Evolutionary conservation across 495 filamentous ascomycete species (phyloP), one percentile per base, ranked within the genome.

Genomic region (Margaritispora aquatica): DNA sequence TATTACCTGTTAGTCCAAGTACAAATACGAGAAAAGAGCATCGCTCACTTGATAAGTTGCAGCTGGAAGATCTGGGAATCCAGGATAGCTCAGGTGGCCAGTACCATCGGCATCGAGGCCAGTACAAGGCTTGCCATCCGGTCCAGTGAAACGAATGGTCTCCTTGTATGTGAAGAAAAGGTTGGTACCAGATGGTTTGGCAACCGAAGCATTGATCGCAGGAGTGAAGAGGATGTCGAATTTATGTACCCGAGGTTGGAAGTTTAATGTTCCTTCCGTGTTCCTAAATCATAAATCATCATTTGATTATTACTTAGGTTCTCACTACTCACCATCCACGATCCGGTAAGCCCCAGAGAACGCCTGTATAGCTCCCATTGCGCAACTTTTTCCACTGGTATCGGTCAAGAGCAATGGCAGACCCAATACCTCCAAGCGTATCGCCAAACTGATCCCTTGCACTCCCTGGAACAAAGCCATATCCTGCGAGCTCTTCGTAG

Each of bases 251-350:
- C 89, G 84, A 0, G 80, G 77, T 58, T 90, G 83, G 70, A 79
- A 89, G 70, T 90, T 90, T 17, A 85, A 69, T 0, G 89, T 92
- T 13, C 89, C 89, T 63, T 90, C 74, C 13, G 88, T 91, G 23
- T 62, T 65, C 62, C 57, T 64, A 20, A 24, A n/a, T 3, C 19
- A 8, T 44, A 24, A 2, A 59, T 86, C 84, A 83, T 75, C 79
- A 58, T 21, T n/a, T 57, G 29, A 23, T 20, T n/a, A 22, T 17
- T 15, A 2, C 51, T 4, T n/a, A 22, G 20, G n/a, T 24, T 3
- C 11, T 24, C 21, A 24, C 7, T 49, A 68, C 29, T 57, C 65
- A 80, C 85, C 88, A 92, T 54, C 89, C 89, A 34, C 88, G 77
- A 67, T 91, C 89, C 1, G 89, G 89, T 2, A 90, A 69, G 10